phyloP scores from a whole-genome alignment of 1,284 basidiomycete species.

The Cryptococcus sp. region DNA sequence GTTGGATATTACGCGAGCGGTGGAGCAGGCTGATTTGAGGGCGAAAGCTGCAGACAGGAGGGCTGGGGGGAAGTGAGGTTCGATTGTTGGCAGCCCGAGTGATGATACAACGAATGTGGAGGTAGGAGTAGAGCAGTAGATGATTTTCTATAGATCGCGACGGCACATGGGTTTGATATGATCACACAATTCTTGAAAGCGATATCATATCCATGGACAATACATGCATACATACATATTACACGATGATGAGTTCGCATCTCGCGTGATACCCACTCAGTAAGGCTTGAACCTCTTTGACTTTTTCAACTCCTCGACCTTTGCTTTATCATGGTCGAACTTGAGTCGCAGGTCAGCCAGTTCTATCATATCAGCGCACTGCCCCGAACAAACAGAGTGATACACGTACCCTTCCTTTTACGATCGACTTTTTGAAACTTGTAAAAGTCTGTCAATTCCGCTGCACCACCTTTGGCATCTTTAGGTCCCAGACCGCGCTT shows the following conservation, averaged over 20 bases:
- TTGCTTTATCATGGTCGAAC: slow-evolving; percentile 83
- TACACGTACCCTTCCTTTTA: slow-evolving; percentile 67
- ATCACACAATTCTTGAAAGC: no score
- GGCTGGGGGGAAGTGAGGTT: slow-evolving; percentile 6
- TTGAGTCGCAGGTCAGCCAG: slow-evolving; percentile 70
- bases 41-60: slow-evolving; percentile 14
- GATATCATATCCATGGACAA: no score
- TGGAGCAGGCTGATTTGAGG: slow-evolving; percentile 46
- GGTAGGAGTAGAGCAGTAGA: no score
- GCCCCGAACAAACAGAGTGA: slow-evolving; percentile 3
- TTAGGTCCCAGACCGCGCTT: slow-evolving; percentile 31
- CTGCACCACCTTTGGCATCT: slow-evolving; percentile 55
- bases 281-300: slow-evolving; percentile 80
- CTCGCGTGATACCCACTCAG: no score
- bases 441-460: slow-evolving; percentile 61
- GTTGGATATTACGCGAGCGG: slow-evolving; percentile 47
- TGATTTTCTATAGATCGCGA: no score
- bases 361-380: slow-evolving; percentile 48
- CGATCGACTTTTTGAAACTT: slow-evolving; percentile 82
- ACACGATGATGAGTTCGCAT: no score
- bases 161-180: no score
- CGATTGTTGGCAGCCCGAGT: no score
- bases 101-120: no score
- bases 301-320: slow-evolving; percentile 73
- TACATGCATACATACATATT: no score